A percentile compares a stretch with the other conserved stretches of the same genome.
Conservation (phyloP, 164 flowering plant species). For the Kingdonia uniflora region DNA sequence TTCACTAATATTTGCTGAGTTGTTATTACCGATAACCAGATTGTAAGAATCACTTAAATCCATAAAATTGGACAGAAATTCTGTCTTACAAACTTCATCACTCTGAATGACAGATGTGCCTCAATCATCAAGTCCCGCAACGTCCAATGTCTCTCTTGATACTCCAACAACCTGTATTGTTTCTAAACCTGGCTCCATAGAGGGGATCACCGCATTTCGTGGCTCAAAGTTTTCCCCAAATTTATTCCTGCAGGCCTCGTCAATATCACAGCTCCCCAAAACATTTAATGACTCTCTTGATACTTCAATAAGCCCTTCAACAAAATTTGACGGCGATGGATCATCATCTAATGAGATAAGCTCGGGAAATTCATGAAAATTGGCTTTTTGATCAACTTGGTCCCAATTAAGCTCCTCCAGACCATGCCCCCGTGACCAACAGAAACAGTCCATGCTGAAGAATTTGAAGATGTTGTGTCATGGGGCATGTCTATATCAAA, state of each 20-base stretch:
- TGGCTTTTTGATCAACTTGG: constrained; percentile 17
- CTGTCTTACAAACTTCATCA: no score
- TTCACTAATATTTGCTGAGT: constrained; percentile 46
- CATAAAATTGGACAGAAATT: constrained; percentile 14
- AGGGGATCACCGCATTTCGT: constrained; percentile 6
- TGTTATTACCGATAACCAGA: constrained; percentile 47
- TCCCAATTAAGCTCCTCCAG: constrained; percentile 39
- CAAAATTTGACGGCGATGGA: constrained; percentile 10
- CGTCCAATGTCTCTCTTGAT: constrained; percentile 18
- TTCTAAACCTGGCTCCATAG: constrained; percentile 16
- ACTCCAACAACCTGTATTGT: constrained; percentile 6
- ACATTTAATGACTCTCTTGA: constrained; percentile 14
- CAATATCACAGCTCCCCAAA: no score
- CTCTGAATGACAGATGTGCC: no score
- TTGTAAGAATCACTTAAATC: constrained; percentile 76
- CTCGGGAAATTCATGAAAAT: constrained; percentile 18
- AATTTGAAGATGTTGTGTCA: constrained; percentile 15
- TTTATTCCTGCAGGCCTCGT: no score
- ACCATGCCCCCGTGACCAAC: constrained; percentile 16
- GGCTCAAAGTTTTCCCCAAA: no score
- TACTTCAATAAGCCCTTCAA: constrained; percentile 12
- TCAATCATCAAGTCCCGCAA: not conserved
- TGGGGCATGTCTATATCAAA: constrained; percentile 13
- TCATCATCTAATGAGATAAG: constrained; percentile 19
- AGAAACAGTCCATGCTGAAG: constrained; percentile 5